Base-by-base conservation (phyloP, 2,329 filamentous ascomycete species). In the Dactylellina leptospora region DNA sequence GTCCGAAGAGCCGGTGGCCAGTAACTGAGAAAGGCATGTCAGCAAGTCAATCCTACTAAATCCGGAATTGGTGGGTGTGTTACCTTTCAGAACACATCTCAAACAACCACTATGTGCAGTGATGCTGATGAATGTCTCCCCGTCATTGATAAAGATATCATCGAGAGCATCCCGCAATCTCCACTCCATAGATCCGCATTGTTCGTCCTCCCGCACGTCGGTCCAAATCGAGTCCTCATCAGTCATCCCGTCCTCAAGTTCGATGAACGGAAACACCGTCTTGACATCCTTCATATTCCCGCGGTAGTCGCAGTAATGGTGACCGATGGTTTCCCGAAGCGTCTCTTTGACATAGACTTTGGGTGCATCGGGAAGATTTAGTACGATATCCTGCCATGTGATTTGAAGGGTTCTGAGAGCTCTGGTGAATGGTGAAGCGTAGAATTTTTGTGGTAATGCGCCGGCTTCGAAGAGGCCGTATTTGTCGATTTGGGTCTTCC, bases 231-330 rank as follows among this genome's bases (percentile, higher is more conserved):
- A 79, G 75, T 89, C 87, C 2, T 83, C 45, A 77, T 90, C 87
- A 0, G 82, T 77, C 75, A 91, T 90, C 0, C 85, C 86, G 0
- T 79, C 77, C 78, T 90, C 88, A 51, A 90, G 85, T 3, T 75
- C 75, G 76, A 84, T 88, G 0, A 74, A 77, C 0, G 86, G 86
- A 51, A 86, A 85, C 2, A 82, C 80, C 1, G 79, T 73, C 13
- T 80, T 79, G 72, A 90, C 87, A 66, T 83, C 68, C 9, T 23
- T 22, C 68, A 63, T 53, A 11, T 47, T 84, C 8, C 88, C 82
- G 27, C 85, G 83, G 36, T 45, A 47, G 78, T 91, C 87, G 77
- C 89, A 91, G 0, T 88, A 90, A 77, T 90, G 88, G 42, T 87
- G 85, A 59, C 84, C 86, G 61, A 90, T 85, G 1, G 85, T 84